Evolutionary conservation across 352 stramenopile species (phyloP).

Genomic region (Phytopythium montanum): DNA sequence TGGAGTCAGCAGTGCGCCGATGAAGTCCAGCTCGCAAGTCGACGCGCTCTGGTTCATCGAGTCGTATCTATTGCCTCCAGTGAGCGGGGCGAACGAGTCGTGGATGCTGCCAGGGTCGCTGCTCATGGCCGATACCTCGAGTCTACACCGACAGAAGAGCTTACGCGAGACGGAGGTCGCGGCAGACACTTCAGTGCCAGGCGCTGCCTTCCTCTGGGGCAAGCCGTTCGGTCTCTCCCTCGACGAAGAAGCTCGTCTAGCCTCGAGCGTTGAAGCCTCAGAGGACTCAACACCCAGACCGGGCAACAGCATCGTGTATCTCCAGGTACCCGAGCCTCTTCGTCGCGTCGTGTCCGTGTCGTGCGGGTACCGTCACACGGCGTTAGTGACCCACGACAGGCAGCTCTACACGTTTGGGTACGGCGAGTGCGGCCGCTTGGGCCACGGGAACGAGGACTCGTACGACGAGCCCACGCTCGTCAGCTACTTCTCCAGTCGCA

Average conservation of each 20-base stretch:
- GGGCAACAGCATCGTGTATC: constrained; percentile 19
- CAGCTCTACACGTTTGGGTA: constrained; percentile 81
- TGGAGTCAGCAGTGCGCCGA: background rate
- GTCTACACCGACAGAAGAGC: constrained; percentile 3
- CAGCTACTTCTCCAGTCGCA: constrained; percentile 51
- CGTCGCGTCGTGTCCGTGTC: constrained; percentile 62
- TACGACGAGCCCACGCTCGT: constrained; percentile 38
- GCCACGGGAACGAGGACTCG: constrained; percentile 61
- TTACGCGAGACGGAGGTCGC: background rate
- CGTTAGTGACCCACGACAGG: constrained; percentile 58
- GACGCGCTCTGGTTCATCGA: constrained; percentile 51
- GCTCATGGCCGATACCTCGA: constrained; percentile 20
- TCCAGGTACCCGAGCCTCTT: constrained; percentile 45
- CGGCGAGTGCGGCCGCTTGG: constrained; percentile 72
- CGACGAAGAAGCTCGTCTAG: constrained; percentile 47
- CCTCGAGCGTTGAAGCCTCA: constrained; percentile 10
- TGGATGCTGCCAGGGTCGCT: constrained; percentile 29
- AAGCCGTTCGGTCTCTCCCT: constrained; percentile 56
- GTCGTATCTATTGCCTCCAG: constrained; percentile 42
- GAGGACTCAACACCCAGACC: background rate
- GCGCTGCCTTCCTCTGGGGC: constrained; percentile 57
- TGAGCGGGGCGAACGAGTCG: constrained; percentile 19
- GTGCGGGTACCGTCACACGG: constrained; percentile 77
- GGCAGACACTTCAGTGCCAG: constrained; percentile 22
- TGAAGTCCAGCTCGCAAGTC: constrained; percentile 2